Conservation (phyloP, 352 stramenopile species). For the Pelagophyceae sp. region DNA sequence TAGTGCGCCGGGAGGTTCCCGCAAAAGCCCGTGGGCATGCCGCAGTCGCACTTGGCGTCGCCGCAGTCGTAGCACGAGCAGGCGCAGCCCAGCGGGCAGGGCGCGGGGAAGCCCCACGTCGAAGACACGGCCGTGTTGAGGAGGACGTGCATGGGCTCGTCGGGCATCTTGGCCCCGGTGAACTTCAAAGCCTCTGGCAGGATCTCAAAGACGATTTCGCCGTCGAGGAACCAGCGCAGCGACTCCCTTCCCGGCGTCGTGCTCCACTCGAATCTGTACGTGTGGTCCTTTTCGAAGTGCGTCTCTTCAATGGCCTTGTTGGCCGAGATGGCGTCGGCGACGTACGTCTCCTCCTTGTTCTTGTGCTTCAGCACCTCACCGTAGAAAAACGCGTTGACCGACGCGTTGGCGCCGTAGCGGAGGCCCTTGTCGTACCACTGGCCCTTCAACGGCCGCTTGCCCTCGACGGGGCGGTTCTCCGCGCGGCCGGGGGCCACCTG, state of each 20-base stretch:
- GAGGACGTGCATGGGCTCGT: conserved; percentile 93
- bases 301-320: conserved; percentile 76
- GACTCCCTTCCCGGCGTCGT: conserved; percentile 69
- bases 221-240: conserved; percentile 87
- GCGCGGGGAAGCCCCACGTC: conserved; percentile 74
- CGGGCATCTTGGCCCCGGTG: conserved; percentile 76
- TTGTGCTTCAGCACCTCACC: conserved; percentile 61
- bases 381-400: conserved; percentile 88
- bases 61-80: conserved; percentile 81
- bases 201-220: conserved; percentile 84
- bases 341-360: conserved; percentile 56
- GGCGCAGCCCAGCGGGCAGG: conserved; percentile 62
- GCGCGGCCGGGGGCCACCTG: conserved; percentile 72
- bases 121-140: conserved; percentile 92
- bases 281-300: conserved; percentile 80
- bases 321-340: conserved; percentile 85
- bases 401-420: conserved; percentile 66
- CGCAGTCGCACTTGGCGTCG: conserved; percentile 51
- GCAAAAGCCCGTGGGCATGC: conserved; percentile 50
- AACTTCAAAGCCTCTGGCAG: conserved; percentile 58
- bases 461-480: conserved; percentile 45
- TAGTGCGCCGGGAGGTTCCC: conserved; percentile 66
- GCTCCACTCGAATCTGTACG: conserved; percentile 90
- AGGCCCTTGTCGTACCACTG: conserved; percentile 80
- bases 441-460: conserved; percentile 33